These are phyloP conservation scores for Auricularia auricula-judae DNA, from an alignment of 768 basidiomycete species.

Conservation along the genomic window DNA sequence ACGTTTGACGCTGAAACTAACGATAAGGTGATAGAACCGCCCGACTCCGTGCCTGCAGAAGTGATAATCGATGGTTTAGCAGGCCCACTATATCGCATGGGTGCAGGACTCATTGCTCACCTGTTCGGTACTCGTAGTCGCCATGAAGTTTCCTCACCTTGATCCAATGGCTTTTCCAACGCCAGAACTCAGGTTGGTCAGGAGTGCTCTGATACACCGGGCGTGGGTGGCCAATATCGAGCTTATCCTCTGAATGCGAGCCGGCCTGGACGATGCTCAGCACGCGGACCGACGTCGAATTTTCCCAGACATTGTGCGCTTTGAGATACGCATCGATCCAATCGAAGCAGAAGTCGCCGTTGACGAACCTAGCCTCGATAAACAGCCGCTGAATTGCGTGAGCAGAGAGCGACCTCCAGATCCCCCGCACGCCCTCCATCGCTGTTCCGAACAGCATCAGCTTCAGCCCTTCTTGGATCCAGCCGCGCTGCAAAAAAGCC, in stretches of 20 bases:
- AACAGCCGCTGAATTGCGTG: background rate
- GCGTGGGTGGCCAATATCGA: background rate
- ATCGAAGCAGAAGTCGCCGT: background rate
- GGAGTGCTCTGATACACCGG: background rate
- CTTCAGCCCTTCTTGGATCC: background rate
- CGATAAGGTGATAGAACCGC: background rate
- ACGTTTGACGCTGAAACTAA: background rate
- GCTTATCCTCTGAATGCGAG: background rate
- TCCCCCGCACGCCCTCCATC: background rate
- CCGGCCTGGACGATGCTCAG: background rate
- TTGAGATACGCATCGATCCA: background rate
- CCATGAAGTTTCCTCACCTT: background rate
- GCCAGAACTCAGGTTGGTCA: background rate
- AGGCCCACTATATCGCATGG: no score
- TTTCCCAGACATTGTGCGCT: background rate
- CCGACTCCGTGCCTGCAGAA: background rate
- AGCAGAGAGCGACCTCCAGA: background rate
- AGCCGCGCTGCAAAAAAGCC: background rate
- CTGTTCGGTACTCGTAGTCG: background rate
- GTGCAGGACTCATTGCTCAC: no score
- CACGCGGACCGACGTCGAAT: background rate
- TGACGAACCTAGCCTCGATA: background rate
- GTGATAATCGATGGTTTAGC: no score
- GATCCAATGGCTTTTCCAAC: background rate
- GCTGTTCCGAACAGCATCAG: background rate